Conservation (phyloP, 345 rosid species). For the Carallia pectinifolia region DNA sequence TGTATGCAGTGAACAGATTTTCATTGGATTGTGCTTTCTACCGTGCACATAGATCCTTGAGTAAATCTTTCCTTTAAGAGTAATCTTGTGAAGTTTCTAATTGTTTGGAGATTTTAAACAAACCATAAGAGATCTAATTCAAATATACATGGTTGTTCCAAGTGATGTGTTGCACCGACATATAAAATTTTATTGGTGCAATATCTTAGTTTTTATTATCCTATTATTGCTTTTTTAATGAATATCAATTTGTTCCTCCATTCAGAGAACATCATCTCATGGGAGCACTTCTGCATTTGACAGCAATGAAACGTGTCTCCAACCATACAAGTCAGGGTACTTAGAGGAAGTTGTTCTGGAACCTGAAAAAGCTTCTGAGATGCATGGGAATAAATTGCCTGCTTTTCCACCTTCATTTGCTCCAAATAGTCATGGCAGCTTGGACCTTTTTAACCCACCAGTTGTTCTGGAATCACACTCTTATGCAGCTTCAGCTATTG, state of each 20-base stretch:
- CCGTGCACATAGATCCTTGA: not conserved
- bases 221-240: slow-evolving; percentile 11
- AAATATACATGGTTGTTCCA: too few relatives aligned
- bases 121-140: too few relatives aligned
- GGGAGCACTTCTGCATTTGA: slow-evolving; percentile 69
- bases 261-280: slow-evolving; percentile 68
- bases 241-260: slow-evolving; percentile 24
- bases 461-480: slow-evolving; percentile 35
- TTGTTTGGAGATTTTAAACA: too few relatives aligned
- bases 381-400: slow-evolving; percentile 36
- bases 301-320: slow-evolving; percentile 51
- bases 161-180: too few relatives aligned
- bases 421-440: slow-evolving; percentile 37
- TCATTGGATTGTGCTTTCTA: not conserved
- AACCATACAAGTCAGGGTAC: slow-evolving; percentile 52
- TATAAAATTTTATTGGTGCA: not conserved
- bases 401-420: slow-evolving; percentile 30
- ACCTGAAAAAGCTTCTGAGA: slow-evolving; percentile 32
- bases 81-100: too few relatives aligned
- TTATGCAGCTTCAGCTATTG: slow-evolving; percentile 45
- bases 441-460: slow-evolving; percentile 42
- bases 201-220: not conserved
- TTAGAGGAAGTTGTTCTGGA: slow-evolving; percentile 48
- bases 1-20: not conserved
- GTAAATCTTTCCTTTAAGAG: too few relatives aligned